Percentiles rank a stretch among this genome's conserved stretches.
Evolutionary conservation across 768 basidiomycete species (phyloP).

Genomic region (Suillus subalutaceus): DNA sequence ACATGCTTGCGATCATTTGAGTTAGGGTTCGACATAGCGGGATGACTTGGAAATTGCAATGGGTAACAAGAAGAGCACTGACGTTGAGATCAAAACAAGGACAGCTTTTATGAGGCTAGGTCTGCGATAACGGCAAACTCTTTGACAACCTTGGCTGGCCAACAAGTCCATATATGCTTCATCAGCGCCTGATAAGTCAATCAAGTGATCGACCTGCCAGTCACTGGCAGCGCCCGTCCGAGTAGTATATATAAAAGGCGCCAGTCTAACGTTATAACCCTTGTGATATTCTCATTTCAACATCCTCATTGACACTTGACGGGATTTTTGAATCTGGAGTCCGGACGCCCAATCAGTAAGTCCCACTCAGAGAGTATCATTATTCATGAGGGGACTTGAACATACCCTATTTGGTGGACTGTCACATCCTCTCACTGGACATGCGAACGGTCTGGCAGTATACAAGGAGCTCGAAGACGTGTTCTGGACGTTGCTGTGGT

Average conservation of each 20-base stretch:
- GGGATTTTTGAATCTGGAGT: no score
- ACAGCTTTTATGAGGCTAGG: slow-evolving; percentile 24
- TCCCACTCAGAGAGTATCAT: no score
- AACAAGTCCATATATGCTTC: neutral
- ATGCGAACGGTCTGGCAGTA: neutral
- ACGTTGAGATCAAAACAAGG: neutral
- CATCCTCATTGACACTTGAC: no score
- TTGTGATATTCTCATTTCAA: no score
- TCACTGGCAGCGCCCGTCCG: neutral
- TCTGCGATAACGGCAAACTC: neutral
- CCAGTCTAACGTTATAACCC: neutral
- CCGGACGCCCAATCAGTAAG: neutral
- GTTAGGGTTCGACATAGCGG: neutral
- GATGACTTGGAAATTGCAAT: no score
- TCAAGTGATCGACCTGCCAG: neutral
- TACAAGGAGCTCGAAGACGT: no score
- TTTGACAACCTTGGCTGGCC: neutral
- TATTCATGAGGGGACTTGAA: neutral
- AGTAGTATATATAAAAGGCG: neutral
- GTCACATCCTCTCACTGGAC: no score
- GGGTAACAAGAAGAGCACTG: neutral
- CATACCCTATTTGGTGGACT: neutral
- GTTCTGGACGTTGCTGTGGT: no score
- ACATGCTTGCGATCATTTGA: neutral
- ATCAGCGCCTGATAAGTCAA: slow-evolving; percentile 7